Evolutionary conservation across 306 rosid genomes (phyloP), one percentile per base, ranked within the genome.

Genomic region (Leucaena leucocephala): DNA sequence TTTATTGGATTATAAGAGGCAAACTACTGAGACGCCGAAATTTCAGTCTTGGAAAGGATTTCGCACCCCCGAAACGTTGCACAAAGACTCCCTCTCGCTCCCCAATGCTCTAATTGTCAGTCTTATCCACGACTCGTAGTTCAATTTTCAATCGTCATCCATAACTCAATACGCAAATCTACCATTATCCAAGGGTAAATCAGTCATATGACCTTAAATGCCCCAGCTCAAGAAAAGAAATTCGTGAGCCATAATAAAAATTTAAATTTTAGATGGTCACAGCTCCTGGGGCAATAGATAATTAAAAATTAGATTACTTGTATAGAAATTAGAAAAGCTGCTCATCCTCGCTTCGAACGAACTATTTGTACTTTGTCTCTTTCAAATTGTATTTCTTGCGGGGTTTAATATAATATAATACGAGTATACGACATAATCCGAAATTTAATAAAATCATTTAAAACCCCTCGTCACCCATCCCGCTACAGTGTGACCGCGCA

Each of bases 21-120:
- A 22, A 79, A 71, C 49, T 4, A 52, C 59, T 46, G 77, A 68
- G 57, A 68, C 83, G 83, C 86, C 86, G 84, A 82, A 77, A 72
- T 73, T 76, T 76, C 84, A 79, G 84, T 35, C 68, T 2, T 12
- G 19, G 17, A 72, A 72, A 71, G 38, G 39, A 43, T 79, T 52
- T 40, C 75, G 67, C 38, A n/a, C 66, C 44, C 69, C 65, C 70
- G 48, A 19, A 52, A 85, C 79, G 58, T 33, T 71, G 48, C 73
- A 71, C 84, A 57, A 70, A 44, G 83, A 9, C 50, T 2, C 52
- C 1, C 46, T 3, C 49, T n/a, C 50, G 40, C 71, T 2, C 13
- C 9, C 48, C 71, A 40, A 46, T 33, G 55, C 75, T 8, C 61
- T n/a, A 55, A 15, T 40, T 54, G 36, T 73, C 77, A 19, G 14